Base-by-base conservation (phyloP, 306 rosid genomes). In the Cicer bijugum region DNA sequence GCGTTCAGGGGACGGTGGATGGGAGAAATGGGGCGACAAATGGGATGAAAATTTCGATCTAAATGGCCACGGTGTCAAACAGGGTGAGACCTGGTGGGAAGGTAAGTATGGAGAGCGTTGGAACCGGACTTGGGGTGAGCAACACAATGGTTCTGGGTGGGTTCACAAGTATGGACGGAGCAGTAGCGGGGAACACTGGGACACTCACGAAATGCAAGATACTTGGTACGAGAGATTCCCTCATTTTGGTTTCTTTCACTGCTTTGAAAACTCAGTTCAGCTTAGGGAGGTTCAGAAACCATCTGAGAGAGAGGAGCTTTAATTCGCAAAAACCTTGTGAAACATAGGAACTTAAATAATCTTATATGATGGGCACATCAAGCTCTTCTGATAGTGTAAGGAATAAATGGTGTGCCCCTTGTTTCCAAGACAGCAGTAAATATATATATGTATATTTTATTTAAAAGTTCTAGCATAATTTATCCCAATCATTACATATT, bases 21-120 rank as follows among this genome's bases (percentile, higher is more conserved):
- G 97, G 99, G 81, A 88, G 33, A 95, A 91, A 82, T 95, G 99
- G 99, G 99, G 99, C 33, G 97, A 95, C 90, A 95, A 95, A 83
- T 95, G 99, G 99, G 99, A 95, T 67, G 99, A 95, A 77, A 84
- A 86, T 70, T 95, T 95, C 7, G 92, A 91, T 74, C 86, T 78
- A 17, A 88, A 86, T 28, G 37, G 80, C 8, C 73, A 81, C 16
- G 99, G 99, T 5, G 70, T 87, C 81, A 95, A 95, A 85, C 99
- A 95, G 69, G 99, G 99, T 0, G 99, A 95, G 82, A 90, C 86
- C 15, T 95, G 99, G 99, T 95, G 99, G 97, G 93, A 84, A 76
- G 96, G 97, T 2, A 88, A 84, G 78, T 81, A 81, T 2, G 96
- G 96, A 42, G 93, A 95, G 37, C 79, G 87, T 14, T 95, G 99